phyloP scores from a whole-genome alignment of 2,329 filamentous ascomycete species.

The Geosmithia putterillii region DNA sequence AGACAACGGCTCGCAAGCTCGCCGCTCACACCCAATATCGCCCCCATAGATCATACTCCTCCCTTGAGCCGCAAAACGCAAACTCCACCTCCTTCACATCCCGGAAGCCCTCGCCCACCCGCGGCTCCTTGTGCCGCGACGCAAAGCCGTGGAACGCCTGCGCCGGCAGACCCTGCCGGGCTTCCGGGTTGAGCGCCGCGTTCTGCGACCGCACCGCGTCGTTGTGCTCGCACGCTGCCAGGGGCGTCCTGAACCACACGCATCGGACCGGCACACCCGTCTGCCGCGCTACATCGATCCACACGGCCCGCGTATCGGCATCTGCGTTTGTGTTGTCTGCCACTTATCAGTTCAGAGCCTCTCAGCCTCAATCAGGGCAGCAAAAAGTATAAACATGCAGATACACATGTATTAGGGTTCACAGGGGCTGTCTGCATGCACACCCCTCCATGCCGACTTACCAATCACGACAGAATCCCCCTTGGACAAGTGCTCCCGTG shows the following conservation, averaged over 20 bases:
- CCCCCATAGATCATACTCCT: slow-evolving; percentile 60
- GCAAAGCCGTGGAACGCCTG: slow-evolving; percentile 71
- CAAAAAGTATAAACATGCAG: no score
- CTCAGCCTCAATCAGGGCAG: no score
- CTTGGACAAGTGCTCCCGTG: slow-evolving; percentile 49
- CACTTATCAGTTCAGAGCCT: no score
- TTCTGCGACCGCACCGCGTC: slow-evolving; percentile 68
- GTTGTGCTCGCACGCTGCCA: slow-evolving; percentile 70
- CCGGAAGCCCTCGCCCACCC: slow-evolving; percentile 65
- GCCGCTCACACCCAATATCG: slow-evolving; percentile 65
- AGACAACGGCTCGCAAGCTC: no score
- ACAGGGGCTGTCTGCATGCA: slow-evolving; percentile 63
- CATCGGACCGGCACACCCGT: slow-evolving; percentile 68
- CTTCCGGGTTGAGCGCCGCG: slow-evolving; percentile 68
- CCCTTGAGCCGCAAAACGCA: slow-evolving; percentile 55
- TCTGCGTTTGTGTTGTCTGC: slow-evolving; percentile 97
- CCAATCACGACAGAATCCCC: slow-evolving; percentile 65
- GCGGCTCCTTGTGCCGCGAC: slow-evolving; percentile 61
- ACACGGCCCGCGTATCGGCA: slow-evolving; percentile 60
- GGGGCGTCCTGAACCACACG: slow-evolving; percentile 66
- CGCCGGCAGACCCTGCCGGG: slow-evolving; percentile 57
- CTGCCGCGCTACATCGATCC: slow-evolving; percentile 63
- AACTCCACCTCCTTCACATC: slow-evolving; percentile 71
- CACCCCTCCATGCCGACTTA: slow-evolving; percentile 35
- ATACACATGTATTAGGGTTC: no score